Evolutionary conservation across 257 asterid genomes (phyloP).

Genomic region (Primulina huaijiensis): DNA sequence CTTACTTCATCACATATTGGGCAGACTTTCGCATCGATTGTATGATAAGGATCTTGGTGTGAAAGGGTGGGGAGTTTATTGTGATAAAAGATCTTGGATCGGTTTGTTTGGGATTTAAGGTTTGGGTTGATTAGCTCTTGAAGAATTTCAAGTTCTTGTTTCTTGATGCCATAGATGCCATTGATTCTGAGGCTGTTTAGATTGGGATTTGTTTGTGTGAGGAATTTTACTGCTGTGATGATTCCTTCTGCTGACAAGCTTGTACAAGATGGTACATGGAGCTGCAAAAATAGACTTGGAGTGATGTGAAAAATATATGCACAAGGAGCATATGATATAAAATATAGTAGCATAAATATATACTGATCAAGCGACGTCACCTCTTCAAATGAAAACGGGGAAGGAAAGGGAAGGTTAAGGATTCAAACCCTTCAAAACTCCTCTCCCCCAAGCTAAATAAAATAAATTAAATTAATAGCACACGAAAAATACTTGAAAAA

Average conservation of each 20-base stretch:
- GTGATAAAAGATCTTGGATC: constrained; percentile 36
- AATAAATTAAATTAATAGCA: no score
- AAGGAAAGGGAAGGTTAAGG: no score
- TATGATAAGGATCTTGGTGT: constrained; percentile 19
- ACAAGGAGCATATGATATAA: no score
- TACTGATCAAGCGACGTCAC: no score
- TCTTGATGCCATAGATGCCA: constrained; percentile 44
- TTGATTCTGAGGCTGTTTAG: constrained; percentile 42
- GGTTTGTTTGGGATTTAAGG: constrained; percentile 20
- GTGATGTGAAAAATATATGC: background rate
- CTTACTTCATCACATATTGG: constrained; percentile 47
- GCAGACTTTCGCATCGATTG: constrained; percentile 62
- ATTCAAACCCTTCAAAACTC: no score
- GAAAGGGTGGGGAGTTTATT: constrained; percentile 9
- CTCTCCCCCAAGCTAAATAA: no score
- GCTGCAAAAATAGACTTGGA: constrained; percentile 33
- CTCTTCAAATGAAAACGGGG: no score
- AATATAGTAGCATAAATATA: no score
- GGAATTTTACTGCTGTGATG: constrained; percentile 44
- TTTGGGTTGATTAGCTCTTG: constrained; percentile 29
- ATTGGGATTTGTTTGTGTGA: constrained; percentile 31
- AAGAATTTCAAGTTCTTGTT: constrained; percentile 45
- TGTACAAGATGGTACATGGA: constrained; percentile 69
- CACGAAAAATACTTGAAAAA: no score
- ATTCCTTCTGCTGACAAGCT: constrained; percentile 61